Percentiles rank a stretch among this genome's conserved stretches.
These are phyloP conservation scores for Metarhizium guizhouense DNA, from an alignment of 2,329 filamentous ascomycete species.

Conservation along the genomic window DNA sequence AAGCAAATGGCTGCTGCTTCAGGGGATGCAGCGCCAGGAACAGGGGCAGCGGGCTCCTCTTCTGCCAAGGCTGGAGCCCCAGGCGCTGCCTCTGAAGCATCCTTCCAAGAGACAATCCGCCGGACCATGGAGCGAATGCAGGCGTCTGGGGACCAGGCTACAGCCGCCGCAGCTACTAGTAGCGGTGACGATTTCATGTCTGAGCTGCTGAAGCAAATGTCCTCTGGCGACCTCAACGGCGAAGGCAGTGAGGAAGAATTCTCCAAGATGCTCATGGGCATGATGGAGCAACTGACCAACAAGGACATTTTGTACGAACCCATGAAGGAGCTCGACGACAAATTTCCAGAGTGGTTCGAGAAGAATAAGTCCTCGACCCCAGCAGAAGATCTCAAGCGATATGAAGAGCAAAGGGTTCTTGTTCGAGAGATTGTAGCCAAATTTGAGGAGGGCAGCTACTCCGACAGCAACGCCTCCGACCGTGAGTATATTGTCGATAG, in stretches of 20 bases:
- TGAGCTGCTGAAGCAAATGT: conserved; percentile 84
- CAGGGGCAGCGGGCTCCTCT: conserved; percentile 10
- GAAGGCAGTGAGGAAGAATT: conserved; percentile 70
- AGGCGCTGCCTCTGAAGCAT: conserved; percentile 37
- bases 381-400: conserved; percentile 67
- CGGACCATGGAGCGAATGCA: conserved; percentile 96
- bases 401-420: conserved; percentile 68
- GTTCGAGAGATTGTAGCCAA: conserved; percentile 81
- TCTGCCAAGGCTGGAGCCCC: conserved; percentile 23
- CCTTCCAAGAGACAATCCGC: conserved; percentile 87
- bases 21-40: conserved; percentile 9
- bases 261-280: conserved; percentile 87
- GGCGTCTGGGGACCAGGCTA: conserved; percentile 75
- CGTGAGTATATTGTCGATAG: conserved; percentile 90
- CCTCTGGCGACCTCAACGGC: conserved; percentile 48
- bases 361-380: conserved; percentile 61
- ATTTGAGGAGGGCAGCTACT: conserved; percentile 76
- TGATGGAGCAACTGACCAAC: conserved; percentile 99
- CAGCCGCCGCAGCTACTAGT: conserved; percentile 62
- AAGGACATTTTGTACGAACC: conserved; percentile 98
- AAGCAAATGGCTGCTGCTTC: conserved; percentile 55
- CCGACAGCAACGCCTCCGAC: conserved; percentile 71
- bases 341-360: conserved; percentile 83
- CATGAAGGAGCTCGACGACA: conserved; percentile 92
- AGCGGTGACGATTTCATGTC: conserved; percentile 71